Percentiles rank a stretch among this genome's conserved stretches.
Conservation (phyloP, 345 rosid genomes). For the Citrus medica region DNA sequence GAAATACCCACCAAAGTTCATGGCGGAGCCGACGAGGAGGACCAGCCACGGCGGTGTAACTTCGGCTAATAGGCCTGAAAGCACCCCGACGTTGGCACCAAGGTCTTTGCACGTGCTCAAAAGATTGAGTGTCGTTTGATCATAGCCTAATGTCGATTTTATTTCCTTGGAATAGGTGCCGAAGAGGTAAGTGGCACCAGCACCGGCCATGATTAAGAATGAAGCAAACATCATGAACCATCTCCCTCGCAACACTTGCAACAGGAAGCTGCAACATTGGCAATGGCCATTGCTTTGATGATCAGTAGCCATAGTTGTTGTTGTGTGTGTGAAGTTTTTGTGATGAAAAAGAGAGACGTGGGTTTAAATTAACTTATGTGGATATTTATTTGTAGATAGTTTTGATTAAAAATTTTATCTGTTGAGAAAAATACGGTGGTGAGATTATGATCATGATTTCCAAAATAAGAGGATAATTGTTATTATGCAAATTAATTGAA, state of each 20-base stretch:
- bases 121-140: slow-evolving; percentile 54
- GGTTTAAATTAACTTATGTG: neutral
- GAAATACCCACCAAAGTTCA: slow-evolving; percentile 63
- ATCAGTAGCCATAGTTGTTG: neutral
- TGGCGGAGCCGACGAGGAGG: slow-evolving; percentile 39
- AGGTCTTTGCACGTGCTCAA: slow-evolving; percentile 63
- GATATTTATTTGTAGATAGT: neutral
- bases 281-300: neutral
- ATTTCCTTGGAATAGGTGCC: slow-evolving; percentile 43
- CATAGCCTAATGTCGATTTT: slow-evolving; percentile 38
- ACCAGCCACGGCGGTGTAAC: slow-evolving; percentile 59
- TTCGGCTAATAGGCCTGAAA: slow-evolving; percentile 55
- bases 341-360: neutral
- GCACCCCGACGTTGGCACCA: slow-evolving; percentile 48
- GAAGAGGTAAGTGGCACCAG: slow-evolving; percentile 65
- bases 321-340: neutral
- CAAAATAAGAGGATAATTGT: neutral
- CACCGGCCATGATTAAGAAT: slow-evolving; percentile 48
- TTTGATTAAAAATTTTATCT: neutral
- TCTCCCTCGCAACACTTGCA: slow-evolving; percentile 36
- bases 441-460: neutral
- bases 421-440: neutral
- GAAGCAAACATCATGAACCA: slow-evolving; percentile 66
- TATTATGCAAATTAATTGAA: no score
- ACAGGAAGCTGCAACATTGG: slow-evolving; percentile 3